A percentile compares a stretch with the other conserved stretches of the same genome.
These are phyloP conservation scores for Populus trichocarpa DNA, from an alignment of 441 rosid species.

Conservation along the genomic window DNA sequence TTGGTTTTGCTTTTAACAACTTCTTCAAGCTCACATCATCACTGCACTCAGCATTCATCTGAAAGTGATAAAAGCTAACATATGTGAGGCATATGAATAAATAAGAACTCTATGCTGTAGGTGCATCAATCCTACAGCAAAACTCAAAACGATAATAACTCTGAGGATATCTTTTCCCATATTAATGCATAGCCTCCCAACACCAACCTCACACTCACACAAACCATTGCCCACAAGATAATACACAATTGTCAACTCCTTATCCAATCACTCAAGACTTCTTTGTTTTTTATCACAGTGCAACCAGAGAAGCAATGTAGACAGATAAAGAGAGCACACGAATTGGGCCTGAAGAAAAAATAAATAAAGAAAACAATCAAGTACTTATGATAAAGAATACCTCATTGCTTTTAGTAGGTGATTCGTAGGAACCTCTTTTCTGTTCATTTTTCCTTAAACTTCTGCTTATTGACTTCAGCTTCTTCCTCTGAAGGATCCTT, in stretches of 20 bases:
- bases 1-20: conserved; percentile 41
- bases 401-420: conserved; percentile 34
- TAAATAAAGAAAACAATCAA: background rate
- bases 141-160: background rate
- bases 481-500: conserved; percentile 21
- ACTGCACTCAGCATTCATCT: conserved; percentile 41
- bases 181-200: background rate
- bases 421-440: conserved; percentile 21
- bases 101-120: background rate
- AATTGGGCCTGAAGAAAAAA: background rate
- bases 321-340: background rate
- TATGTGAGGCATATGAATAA: background rate
- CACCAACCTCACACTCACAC: background rate
- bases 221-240: background rate
- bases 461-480: conserved; percentile 20
- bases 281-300: background rate
- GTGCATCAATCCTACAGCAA: background rate
- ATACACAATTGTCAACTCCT: background rate
- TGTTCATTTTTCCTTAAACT: conserved; percentile 23
- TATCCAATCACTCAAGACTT: background rate
- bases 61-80: conserved; percentile 18
- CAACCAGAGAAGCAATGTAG: background rate
- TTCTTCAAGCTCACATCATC: conserved; percentile 62
- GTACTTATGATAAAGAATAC: conserved; percentile 24
- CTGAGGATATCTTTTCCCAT: background rate